Conservation (phyloP, 331 rosid genomes). For the Cydonia oblonga region DNA sequence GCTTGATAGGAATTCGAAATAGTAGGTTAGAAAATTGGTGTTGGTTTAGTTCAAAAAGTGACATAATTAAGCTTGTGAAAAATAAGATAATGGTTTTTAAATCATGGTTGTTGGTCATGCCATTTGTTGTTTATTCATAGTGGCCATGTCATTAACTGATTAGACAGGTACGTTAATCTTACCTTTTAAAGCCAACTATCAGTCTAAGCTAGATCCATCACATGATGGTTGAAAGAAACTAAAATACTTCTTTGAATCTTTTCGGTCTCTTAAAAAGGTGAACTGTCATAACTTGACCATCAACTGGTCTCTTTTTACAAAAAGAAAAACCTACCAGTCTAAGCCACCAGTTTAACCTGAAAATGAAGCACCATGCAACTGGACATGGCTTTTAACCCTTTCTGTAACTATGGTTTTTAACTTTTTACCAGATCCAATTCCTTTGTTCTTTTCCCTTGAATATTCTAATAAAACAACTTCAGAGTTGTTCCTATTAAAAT, state of each 20-base stretch:
- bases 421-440: background rate
- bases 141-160: background rate
- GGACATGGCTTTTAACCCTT: background rate
- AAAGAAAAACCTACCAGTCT: background rate
- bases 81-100: background rate
- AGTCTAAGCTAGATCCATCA: no score
- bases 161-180: background rate
- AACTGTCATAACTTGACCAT: rapidly evolving
- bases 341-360: background rate
- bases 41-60: no score
- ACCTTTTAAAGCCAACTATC: background rate
- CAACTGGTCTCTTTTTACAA: no score
- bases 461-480: background rate
- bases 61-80: no score
- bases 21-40: no score
- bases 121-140: no score
- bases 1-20: no score
- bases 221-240: no score
- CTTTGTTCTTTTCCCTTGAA: background rate
- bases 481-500: no score
- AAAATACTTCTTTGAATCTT: no score
- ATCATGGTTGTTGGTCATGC: background rate
- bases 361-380: background rate
- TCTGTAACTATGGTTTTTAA: background rate
- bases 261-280: no score